These are phyloP conservation scores for Eucalyptus tenuipes DNA, from an alignment of 345 rosid genomes.

Conservation along the genomic window DNA sequence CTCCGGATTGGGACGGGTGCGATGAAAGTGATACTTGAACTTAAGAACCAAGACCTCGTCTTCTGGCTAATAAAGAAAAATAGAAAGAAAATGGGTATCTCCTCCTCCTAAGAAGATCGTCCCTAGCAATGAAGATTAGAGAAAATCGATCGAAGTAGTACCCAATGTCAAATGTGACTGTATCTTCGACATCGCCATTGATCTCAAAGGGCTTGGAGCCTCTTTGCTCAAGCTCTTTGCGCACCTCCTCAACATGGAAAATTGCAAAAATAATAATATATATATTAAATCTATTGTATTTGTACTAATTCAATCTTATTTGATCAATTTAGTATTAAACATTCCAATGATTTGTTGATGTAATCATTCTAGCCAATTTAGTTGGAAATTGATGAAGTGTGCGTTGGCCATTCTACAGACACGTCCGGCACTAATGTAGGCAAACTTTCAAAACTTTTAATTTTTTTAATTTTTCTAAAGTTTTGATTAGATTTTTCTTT, in stretches of 20 bases:
- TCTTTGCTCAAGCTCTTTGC: not conserved
- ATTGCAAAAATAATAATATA: no score
- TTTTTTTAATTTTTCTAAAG: no score
- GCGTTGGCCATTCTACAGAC: accelerated
- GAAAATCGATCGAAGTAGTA: not conserved
- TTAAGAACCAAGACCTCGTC: not conserved
- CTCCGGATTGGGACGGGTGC: not conserved
- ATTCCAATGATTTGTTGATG: no score
- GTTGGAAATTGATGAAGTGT: no score
- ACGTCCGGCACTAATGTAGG: not conserved
- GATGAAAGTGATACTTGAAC: not conserved
- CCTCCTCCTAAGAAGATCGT: not conserved
- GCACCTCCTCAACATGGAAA: not conserved
- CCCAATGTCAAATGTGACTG: not conserved
- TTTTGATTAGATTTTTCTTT: no score
- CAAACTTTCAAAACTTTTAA: no score
- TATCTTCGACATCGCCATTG: not conserved
- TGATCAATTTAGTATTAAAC: no score
- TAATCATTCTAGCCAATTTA: not conserved
- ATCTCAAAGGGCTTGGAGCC: not conserved
- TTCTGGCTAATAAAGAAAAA: not conserved
- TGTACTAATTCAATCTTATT: no score
- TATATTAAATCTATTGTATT: no score
- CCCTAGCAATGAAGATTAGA: not conserved
- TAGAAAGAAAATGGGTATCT: not conserved